Percentiles rank a stretch among this genome's conserved stretches.
Evolutionary conservation across 2,329 filamentous ascomycete species (phyloP).

Genomic region (Botrytis medusae): DNA sequence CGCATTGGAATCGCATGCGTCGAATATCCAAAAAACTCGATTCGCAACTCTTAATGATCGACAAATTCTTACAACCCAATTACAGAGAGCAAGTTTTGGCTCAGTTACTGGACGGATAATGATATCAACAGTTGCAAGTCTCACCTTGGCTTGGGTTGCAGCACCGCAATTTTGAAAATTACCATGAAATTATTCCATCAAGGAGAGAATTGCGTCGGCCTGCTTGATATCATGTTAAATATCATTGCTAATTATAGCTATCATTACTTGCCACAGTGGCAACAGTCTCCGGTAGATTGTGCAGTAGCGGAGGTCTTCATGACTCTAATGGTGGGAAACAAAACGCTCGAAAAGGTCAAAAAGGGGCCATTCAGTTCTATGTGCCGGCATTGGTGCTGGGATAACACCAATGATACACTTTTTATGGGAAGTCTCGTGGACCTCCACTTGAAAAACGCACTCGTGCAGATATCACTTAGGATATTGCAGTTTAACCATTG

Average conservation of each 20-base stretch:
- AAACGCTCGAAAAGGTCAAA: rapidly evolving
- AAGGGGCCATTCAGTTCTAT: background rate
- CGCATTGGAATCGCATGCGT: background rate
- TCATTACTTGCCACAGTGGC: background rate
- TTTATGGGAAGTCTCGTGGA: background rate
- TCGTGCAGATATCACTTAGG: background rate
- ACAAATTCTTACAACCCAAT: background rate
- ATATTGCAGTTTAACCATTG: background rate
- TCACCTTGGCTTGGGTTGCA: background rate
- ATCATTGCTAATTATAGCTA: background rate
- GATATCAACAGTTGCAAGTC: background rate
- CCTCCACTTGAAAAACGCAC: background rate
- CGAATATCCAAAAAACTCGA: background rate
- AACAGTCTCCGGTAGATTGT: background rate
- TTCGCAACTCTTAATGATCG: background rate
- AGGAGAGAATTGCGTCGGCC: background rate
- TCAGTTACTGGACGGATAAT: background rate
- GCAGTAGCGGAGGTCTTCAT: background rate
- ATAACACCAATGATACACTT: background rate
- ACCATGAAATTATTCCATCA: background rate
- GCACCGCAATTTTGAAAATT: background rate
- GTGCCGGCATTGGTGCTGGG: background rate
- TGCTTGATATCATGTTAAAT: background rate
- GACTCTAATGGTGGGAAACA: background rate
- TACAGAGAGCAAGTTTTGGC: background rate